Conservation (phyloP, 2,329 filamentous ascomycete genomes). For the Camptophora hylomeconis region DNA sequence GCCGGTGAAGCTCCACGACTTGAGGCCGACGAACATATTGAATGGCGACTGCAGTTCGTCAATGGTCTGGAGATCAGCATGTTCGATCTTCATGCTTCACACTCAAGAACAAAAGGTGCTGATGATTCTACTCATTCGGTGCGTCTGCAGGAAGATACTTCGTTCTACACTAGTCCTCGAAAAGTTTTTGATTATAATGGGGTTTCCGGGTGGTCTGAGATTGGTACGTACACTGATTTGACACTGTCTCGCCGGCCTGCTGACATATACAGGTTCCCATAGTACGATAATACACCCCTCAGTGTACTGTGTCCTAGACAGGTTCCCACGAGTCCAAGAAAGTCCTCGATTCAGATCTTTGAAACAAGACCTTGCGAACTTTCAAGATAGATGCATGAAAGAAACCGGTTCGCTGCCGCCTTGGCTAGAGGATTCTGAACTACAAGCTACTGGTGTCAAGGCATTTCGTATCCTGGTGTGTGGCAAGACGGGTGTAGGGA, state of each 20-base stretch:
- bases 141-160: conserved; percentile 6
- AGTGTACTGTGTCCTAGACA: conserved; percentile 21
- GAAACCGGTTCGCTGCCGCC: conserved; percentile 17
- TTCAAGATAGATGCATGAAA: conserved; percentile 17
- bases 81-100: conserved; percentile 12
- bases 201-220: too few species aligned
- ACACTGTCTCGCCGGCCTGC: too few species aligned
- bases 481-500: conserved; percentile 22
- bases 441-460: conserved; percentile 16
- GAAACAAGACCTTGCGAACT: conserved; percentile 12
- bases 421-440: conserved; percentile 18
- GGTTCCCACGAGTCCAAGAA: conserved; percentile 19
- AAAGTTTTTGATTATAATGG: conserved; percentile 9
- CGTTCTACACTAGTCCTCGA: conserved; percentile 9
- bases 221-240: too few species aligned
- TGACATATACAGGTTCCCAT: too few species aligned
- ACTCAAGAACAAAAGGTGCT: conserved; percentile 4
- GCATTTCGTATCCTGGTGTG: conserved; percentile 23
- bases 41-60: conserved; percentile 11
- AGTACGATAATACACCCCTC: conserved; percentile 23
- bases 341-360: conserved; percentile 16
- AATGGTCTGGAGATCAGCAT: conserved; percentile 12
- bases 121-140: conserved; percentile 10
- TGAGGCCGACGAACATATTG: conserved; percentile 9
- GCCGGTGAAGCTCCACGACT: conserved; percentile 11